Base-by-base conservation (phyloP, 2,329 filamentous ascomycete genomes). In the Ophiostoma triangulosporum region DNA sequence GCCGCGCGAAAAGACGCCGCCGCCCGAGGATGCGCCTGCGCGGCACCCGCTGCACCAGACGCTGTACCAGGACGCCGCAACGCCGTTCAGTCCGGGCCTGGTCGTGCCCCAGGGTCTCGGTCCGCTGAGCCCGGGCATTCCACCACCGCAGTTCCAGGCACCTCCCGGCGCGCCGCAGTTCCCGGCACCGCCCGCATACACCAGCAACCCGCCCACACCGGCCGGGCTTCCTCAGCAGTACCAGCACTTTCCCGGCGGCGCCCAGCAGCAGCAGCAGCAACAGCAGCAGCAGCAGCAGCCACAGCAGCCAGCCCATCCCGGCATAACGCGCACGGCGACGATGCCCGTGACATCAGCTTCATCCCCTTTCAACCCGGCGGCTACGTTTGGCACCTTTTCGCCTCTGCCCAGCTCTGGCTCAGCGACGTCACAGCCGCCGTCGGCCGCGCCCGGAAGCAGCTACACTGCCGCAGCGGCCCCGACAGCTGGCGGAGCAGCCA, bases 1-100 rank as follows among this genome's bases (percentile, higher is more conserved):
- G 20, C 79, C 86, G 64, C 76, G 86, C 48, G 86, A 90, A 66
- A 89, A 89, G 73, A 91, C 86, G 0, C 86, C 86, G 1, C 86
- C 86, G 4, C 84, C 83, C 3, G 77, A 82, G 32, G 86, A 89
- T 60, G 79, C 73, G 36, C 77, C 73, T 12, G 69, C 73, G 3
- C 77, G 81, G 59, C 17, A 60, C 48, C 80, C 79, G 3, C 66
- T 83, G 22, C 73, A 75, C 4, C 75, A 77, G 50, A 78, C 77
- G 12, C 71, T 83, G 2, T 73, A 71, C 24, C 71, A 77, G 49
- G 80, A 84, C 58, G 75, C 56, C 67, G 70, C 59, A 63, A 75
- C 66, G 22, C 73, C 74, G 9, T 80, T 78, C 60, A 74, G 73
- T 0, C 73, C 73, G 0, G 74, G 74, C 1, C 72, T 76, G 52